A percentile compares a stretch with the other conserved stretches of the same genome.
Conservation (phyloP, 2,329 filamentous ascomycete species). For the Emmonsiellopsis sp. region DNA sequence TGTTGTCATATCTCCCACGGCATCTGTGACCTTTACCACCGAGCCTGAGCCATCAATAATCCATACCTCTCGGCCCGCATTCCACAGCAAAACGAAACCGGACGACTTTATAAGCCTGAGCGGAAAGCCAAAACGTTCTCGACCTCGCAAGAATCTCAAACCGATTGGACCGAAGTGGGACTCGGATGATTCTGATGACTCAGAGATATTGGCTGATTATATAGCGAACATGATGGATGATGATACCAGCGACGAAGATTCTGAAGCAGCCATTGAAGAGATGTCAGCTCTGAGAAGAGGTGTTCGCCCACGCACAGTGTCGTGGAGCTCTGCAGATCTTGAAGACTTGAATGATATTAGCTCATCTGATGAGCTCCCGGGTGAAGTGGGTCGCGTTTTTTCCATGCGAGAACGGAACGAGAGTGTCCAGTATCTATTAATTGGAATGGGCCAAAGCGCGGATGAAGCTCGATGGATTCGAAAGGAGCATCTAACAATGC, state of each 20-base stretch:
- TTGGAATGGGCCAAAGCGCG: conserved; percentile 33
- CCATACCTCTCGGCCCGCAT: not conserved
- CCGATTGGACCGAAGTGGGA: not conserved
- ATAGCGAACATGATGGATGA: conserved; percentile 39
- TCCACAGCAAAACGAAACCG: not conserved
- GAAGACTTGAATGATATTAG: conserved; percentile 41
- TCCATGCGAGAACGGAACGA: conserved; percentile 36
- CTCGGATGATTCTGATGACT: conserved; percentile 1
- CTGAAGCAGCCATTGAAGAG: conserved; percentile 30
- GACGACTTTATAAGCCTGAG: not conserved
- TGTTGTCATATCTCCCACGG: not conserved
- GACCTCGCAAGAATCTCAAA: not conserved
- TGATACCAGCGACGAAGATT: conserved; percentile 11
- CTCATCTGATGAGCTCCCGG: conserved; percentile 40
- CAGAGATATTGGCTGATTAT: conserved; percentile 54
- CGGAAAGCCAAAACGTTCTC: not conserved
- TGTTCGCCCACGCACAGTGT: not conserved
- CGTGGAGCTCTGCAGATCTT: conserved; percentile 38
- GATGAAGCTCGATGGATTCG: conserved; percentile 46
- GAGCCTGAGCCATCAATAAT: not conserved
- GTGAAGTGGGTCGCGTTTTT: conserved; percentile 35
- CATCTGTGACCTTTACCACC: not conserved
- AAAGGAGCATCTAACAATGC: conserved; percentile 22
- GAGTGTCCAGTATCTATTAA: conserved; percentile 45
- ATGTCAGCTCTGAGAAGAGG: not conserved